These are phyloP conservation scores for Iodosphaeria phyllophila DNA, from an alignment of 2,329 filamentous ascomycete genomes.

Conservation along the genomic window DNA sequence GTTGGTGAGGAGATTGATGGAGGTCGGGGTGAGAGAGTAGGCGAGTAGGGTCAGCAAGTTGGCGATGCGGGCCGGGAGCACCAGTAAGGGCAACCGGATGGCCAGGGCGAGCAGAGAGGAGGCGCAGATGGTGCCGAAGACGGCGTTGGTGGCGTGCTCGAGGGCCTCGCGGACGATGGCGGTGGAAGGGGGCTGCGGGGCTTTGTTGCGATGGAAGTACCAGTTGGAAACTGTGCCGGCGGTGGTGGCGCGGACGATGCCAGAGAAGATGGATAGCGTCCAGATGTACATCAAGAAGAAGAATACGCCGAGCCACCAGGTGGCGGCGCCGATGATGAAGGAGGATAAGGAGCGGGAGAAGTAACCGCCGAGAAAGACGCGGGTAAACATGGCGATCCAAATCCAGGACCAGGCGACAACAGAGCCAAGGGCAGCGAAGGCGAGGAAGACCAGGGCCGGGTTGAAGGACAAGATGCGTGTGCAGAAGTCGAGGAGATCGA, in stretches of 20 bases:
- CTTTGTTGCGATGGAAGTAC: conserved; percentile 89
- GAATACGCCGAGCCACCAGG: conserved; percentile 86
- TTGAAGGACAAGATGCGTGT: conserved; percentile 76
- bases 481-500: conserved; percentile 82
- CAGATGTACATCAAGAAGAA: conserved; percentile 93
- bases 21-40: conserved; percentile 68
- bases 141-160: conserved; percentile 61
- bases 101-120: conserved; percentile 67
- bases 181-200: conserved; percentile 56
- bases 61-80: conserved; percentile 55
- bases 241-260: conserved; percentile 77
- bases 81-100: conserved; percentile 66
- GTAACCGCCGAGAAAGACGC: conserved; percentile 85
- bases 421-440: conserved; percentile 54
- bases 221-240: conserved; percentile 94
- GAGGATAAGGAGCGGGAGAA: conserved; percentile 40
- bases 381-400: conserved; percentile 93
- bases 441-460: conserved; percentile 65
- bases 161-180: conserved; percentile 74
- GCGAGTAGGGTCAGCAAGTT: conserved; percentile 51
- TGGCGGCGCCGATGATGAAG: conserved; percentile 74
- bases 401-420: conserved; percentile 86
- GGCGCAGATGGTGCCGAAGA: conserved; percentile 84
- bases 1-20: conserved; percentile 73
- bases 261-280: conserved; percentile 75